phyloP scores from a whole-genome alignment of 2,329 filamentous ascomycete genomes.

The Basipetospora chlamydospora region DNA sequence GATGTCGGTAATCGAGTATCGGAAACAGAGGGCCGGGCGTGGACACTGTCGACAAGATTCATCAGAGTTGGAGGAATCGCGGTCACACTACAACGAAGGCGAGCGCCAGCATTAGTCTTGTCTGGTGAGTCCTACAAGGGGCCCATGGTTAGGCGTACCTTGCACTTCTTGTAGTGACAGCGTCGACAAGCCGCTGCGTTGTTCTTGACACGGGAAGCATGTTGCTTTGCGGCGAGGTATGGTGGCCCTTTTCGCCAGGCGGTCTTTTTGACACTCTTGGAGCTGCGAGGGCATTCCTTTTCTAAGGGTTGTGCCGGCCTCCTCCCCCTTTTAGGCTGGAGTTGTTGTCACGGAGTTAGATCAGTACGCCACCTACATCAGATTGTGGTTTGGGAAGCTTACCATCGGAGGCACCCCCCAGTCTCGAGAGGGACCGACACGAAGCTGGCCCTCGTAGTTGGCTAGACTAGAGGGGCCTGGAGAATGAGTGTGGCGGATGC shows the following conservation, averaged over 20 bases:
- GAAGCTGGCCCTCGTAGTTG: no score
- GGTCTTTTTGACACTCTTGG: background rate
- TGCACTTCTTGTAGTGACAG: conserved; percentile 5
- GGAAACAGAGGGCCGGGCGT: conserved; percentile 2
- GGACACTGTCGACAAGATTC: background rate
- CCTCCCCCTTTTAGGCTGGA: no score
- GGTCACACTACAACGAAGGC: conserved; percentile 1
- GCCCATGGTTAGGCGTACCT: conserved; percentile 1
- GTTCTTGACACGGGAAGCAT: background rate
- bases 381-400: no score
- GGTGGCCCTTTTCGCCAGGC: conserved; percentile 1
- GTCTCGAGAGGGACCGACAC: no score
- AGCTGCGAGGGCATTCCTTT: no score
- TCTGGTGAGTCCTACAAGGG: no score
- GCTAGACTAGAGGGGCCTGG: no score
- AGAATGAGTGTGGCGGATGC: no score
- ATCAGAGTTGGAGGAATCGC: background rate
- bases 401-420: no score
- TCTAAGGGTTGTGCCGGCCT: no score
- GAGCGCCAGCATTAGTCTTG: no score
- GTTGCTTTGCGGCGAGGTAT: background rate
- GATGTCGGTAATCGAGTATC: conserved; percentile 1
- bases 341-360: conserved; percentile 1
- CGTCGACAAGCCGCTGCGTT: background rate
- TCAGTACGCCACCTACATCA: no score